Base-by-base conservation (phyloP, 352 stramenopile genomes). In the Pythium scleroteichum region DNA sequence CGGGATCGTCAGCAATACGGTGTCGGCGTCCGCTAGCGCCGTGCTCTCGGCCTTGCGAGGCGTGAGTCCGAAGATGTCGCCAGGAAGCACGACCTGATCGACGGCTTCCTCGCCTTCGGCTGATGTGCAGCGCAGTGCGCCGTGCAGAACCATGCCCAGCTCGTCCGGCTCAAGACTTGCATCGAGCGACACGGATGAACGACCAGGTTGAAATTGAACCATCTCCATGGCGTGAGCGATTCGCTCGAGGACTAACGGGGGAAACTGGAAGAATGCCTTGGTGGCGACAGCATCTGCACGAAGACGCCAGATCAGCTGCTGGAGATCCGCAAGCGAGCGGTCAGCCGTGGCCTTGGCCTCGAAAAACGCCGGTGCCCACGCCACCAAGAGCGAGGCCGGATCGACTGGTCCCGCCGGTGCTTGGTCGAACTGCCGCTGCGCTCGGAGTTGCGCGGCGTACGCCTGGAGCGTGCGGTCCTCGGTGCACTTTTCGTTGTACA, bases 221-320 rank as follows among this genome's bases (percentile, higher is more conserved):
- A 81, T 38, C 29, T 84, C 59, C 57, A 88, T 75, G 19, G 66
- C 60, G 47, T 86, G 64, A 29, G 68, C 76, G 6, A 89, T 40
- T 1, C 79, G 69, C 26, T 87, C 79, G 14, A 87, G 55, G 6
- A 87, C 72, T 10, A 86, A 42, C 0, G 78, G 78, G 1, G 79
- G 74, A 46, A 89, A 76, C 58, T 90, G 79, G 52, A 78, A 79
- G 26, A 85, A 71, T 29, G 75, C 62, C 46, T 75, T 85, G 14
- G 53, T 71, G 16, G 81, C 29, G 0, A 49, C 63, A 12, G 62
- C 12, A 45, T 85, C 62, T 0, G 75, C 59, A 1, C 73, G 60
- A n/a, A 88, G 38, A 17, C 67, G 39, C 44, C 73, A 69, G 0
- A 68, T 53, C 14, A 78, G 59, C 45, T 70, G 56, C 7, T 57